These are phyloP conservation scores for Pisolithus tinctorius DNA, from an alignment of 768 basidiomycete species.

Conservation along the genomic window DNA sequence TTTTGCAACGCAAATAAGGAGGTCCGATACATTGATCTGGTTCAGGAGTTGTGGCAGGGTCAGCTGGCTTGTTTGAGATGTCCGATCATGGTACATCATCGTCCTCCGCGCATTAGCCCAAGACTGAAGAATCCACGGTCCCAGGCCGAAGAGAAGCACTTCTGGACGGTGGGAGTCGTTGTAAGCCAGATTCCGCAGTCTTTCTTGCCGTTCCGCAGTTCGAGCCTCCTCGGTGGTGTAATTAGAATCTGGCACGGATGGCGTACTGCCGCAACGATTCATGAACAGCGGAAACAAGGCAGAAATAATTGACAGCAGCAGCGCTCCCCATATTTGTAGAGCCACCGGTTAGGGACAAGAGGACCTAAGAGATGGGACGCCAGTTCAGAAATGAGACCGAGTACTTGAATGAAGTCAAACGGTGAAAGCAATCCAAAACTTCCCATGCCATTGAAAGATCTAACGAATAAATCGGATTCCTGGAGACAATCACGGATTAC, in stretches of 20 bases:
- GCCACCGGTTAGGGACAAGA: slow-evolving; percentile 54
- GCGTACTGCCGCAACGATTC: slow-evolving; percentile 40
- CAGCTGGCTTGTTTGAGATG: slow-evolving; percentile 29
- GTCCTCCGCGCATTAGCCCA: slow-evolving; percentile 65
- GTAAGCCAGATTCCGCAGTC: slow-evolving; percentile 67
- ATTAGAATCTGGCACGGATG: slow-evolving; percentile 35
- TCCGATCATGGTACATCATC: slow-evolving; percentile 50
- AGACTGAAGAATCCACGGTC: slow-evolving; percentile 75
- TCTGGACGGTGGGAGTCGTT: slow-evolving; percentile 76
- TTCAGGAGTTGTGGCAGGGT: slow-evolving; percentile 42
- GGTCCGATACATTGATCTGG: slow-evolving; percentile 57
- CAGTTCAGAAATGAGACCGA: slow-evolving; percentile 67
- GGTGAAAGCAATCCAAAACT: slow-evolving; percentile 78
- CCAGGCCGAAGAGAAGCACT: slow-evolving; percentile 74
- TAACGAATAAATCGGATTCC: slow-evolving; percentile 79
- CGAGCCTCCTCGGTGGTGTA: slow-evolving; percentile 53
- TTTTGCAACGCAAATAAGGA: slow-evolving; percentile 61
- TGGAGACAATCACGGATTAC: slow-evolving; percentile 70
- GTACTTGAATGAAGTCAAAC: slow-evolving; percentile 68
- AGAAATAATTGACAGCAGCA: slow-evolving; percentile 57
- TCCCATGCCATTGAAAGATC: slow-evolving; percentile 68
- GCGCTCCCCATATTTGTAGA: slow-evolving; percentile 47
- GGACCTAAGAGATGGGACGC: slow-evolving; percentile 63
- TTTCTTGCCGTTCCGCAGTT: slow-evolving; percentile 65
- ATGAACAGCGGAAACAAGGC: slow-evolving; percentile 54